phyloP scores from a whole-genome alignment of 441 rosid genomes.

The Cnidoscolus chayamansa region DNA sequence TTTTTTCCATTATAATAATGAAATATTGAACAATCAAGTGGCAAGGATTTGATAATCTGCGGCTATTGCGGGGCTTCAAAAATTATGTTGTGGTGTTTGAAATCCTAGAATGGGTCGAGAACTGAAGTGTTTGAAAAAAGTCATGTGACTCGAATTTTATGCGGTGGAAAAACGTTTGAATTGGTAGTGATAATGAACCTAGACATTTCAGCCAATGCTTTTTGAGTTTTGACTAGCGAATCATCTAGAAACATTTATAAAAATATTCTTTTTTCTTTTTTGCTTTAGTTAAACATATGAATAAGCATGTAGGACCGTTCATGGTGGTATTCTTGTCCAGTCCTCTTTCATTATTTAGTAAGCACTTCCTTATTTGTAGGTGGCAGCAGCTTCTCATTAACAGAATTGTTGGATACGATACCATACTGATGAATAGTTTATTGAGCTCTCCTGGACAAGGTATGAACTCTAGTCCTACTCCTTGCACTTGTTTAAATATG shows the following conservation, averaged over 20 bases:
- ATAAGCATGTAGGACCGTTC: background rate
- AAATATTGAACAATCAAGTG: background rate
- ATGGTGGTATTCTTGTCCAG: background rate
- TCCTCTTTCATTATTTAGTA: background rate
- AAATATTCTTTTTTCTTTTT: background rate
- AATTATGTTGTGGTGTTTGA: background rate
- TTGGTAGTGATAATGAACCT: background rate
- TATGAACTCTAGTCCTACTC: conserved; percentile 29
- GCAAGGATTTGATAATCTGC: background rate
- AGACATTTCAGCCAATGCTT: background rate
- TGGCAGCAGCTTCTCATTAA: conserved; percentile 99
- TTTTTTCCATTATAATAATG: background rate
- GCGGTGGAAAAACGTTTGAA: too few species aligned
- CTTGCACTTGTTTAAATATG: background rate
- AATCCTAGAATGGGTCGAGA: background rate
- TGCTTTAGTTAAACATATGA: background rate
- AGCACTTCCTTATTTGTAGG: conserved; percentile 45
- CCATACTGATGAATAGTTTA: conserved; percentile 94
- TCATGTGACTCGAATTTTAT: background rate
- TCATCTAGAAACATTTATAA: background rate
- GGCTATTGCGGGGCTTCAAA: background rate
- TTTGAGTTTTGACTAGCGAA: background rate
- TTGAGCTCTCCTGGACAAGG: conserved; percentile 89
- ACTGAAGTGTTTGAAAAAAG: background rate
- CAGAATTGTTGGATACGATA: conserved; percentile 97